Evolutionary conservation across 1,284 basidiomycete species (phyloP).

Genomic region (Tilletia caries): DNA sequence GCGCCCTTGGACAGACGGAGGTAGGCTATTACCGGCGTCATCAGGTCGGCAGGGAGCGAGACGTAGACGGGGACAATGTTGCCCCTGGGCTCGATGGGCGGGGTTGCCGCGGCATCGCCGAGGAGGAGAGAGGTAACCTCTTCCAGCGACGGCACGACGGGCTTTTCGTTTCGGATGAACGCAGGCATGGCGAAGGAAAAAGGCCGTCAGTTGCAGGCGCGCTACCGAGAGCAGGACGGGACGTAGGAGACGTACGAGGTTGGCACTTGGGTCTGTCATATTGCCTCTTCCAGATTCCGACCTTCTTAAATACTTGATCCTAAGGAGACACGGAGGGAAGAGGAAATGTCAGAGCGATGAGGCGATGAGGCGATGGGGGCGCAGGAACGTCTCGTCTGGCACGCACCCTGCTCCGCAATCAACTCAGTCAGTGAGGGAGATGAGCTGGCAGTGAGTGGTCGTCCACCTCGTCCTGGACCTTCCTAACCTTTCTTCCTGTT

Average conservation of each 20-base stretch:
- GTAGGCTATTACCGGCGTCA: conserved; percentile 96
- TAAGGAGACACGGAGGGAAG: too few relatives aligned
- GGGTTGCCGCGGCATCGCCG: conserved; percentile 8
- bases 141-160: conserved; percentile 37
- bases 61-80: conserved; percentile 91
- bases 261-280: neutral
- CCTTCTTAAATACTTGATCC: too few relatives aligned
- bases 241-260: neutral
- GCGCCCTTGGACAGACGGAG: conserved; percentile 87
- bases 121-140: conserved; percentile 44
- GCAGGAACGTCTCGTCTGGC: too few relatives aligned
- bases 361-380: too few relatives aligned
- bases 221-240: neutral
- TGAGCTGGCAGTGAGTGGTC: too few relatives aligned
- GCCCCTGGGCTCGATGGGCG: conserved; percentile 57
- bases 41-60: conserved; percentile 87
- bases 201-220: neutral
- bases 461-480: too few relatives aligned
- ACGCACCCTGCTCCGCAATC: too few relatives aligned
- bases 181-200: conserved; percentile 1
- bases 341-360: too few relatives aligned
- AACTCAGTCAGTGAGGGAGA: too few relatives aligned
- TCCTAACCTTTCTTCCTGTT: too few relatives aligned
- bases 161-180: conserved; percentile 19
- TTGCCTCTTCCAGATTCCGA: too few relatives aligned